Conservation (phyloP, 2,329 filamentous ascomycete species). For the Cryphonectria radicalis region DNA sequence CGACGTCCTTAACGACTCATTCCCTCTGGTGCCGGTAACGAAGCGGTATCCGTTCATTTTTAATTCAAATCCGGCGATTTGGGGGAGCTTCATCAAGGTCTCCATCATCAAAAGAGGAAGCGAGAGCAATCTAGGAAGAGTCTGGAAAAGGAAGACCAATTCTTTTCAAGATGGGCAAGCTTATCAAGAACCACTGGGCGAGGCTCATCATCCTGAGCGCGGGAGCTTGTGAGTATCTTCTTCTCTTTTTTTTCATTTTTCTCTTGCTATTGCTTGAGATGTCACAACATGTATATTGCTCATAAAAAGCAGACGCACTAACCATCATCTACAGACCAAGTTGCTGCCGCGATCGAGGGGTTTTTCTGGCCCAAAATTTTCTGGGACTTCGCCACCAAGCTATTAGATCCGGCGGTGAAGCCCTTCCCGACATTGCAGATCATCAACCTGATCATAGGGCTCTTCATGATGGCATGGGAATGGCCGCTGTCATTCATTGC, state of each 20-base stretch:
- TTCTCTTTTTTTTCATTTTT: slow-evolving; percentile 25
- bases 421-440: slow-evolving; percentile 88
- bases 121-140: slow-evolving; percentile 27
- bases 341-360: slow-evolving; percentile 78
- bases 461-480: slow-evolving; percentile 83
- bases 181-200: slow-evolving; percentile 99
- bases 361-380: slow-evolving; percentile 99
- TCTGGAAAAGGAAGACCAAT: slow-evolving; percentile 25
- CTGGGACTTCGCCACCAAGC: slow-evolving; percentile 94
- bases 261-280: not conserved
- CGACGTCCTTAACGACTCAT: slow-evolving; percentile 24
- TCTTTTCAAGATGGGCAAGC: slow-evolving; percentile 75
- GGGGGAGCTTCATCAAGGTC: slow-evolving; percentile 4
- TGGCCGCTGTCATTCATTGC: slow-evolving; percentile 84
- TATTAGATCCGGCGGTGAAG: slow-evolving; percentile 82
- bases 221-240: slow-evolving; percentile 64
- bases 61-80: slow-evolving; percentile 23
- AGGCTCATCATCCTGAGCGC: slow-evolving; percentile 90
- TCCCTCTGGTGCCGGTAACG: slow-evolving; percentile 28
- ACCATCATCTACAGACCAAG: slow-evolving; percentile 69
- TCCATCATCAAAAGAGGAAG: slow-evolving; percentile 13
- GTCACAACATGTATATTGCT: not conserved
- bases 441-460: slow-evolving; percentile 82
- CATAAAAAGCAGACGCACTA: not conserved
- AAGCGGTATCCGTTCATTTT: slow-evolving; percentile 23